Evolutionary conservation across 768 basidiomycete species (phyloP), one percentile per base, ranked within the genome.

Genomic region (Lactarius evosmus): DNA sequence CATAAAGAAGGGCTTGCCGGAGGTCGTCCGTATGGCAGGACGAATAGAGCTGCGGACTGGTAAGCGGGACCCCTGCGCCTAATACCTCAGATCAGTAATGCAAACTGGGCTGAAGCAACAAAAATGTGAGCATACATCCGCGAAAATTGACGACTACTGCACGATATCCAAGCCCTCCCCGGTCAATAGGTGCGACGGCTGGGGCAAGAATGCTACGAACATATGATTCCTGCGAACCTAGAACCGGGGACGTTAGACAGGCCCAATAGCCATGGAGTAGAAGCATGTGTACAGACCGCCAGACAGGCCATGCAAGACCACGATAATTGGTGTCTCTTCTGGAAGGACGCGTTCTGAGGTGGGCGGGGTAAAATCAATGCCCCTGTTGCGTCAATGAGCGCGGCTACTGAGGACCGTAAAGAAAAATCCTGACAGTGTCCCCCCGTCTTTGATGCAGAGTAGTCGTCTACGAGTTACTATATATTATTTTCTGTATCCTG

Each of bases 131-230:
- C 88, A 71, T 70, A 91, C 94, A 96, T 72, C 94, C 95, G 69
- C 95, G 84, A 76, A 90, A 95, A 76, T 96, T 97, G 72, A 95
- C 83, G 9, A 98, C 93, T 14, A 90, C 88, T 5, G 84, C 95
- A 62, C 97, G 82, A 75, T 91, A 96, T 17, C 95, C 94, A 58
- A 96, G 78, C 2, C 95, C 96, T n/a, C 91, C 93, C 69, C 89
- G 79, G 46, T 82, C 80, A 7, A 86, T 80, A 30, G 90, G 82
- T 32, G 80, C 79, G 72, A 88, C 88, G 16, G 87, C 88, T 63
- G 85, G 87, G 56, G 83, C 82, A 4, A 98, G 78, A 52, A 97
- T 81, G 32, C 90, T 86, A 66, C 93, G 81, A 50, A 97, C 91
- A 71, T 97, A 98, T 22, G 87, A 80, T 79, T 96, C 96, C 72